Conservation (phyloP, 768 basidiomycete species). For the Termitomyces sp. region DNA sequence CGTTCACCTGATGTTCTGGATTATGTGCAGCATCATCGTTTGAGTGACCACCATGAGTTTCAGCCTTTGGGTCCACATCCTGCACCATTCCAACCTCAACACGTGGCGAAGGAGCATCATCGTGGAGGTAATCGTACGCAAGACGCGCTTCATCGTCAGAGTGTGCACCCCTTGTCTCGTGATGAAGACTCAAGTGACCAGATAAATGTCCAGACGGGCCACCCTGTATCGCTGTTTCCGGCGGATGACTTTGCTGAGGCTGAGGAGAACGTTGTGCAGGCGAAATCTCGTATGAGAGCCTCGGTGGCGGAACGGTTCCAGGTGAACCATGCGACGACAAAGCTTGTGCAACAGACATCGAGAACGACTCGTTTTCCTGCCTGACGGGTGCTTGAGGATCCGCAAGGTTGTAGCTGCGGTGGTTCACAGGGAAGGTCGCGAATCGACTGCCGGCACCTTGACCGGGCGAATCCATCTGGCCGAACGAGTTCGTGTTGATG, state of each 20-base stretch:
- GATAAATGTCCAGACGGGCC: background rate
- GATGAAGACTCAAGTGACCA: slow-evolving; percentile 15
- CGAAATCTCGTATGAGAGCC: slow-evolving; percentile 3
- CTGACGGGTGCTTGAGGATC: slow-evolving; percentile 20
- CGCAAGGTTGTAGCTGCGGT: slow-evolving; percentile 21
- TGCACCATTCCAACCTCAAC: slow-evolving; percentile 38
- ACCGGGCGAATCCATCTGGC: slow-evolving; percentile 15
- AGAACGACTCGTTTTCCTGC: slow-evolving; percentile 27
- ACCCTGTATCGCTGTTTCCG: slow-evolving; percentile 16
- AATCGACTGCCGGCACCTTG: slow-evolving; percentile 42
- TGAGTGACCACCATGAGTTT: slow-evolving; percentile 14
- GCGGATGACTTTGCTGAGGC: slow-evolving; percentile 33
- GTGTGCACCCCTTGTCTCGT: slow-evolving; percentile 10
- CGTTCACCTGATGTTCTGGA: slow-evolving; percentile 1
- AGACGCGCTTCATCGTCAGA: slow-evolving; percentile 28
- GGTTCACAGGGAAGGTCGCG: slow-evolving; percentile 61
- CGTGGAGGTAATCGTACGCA: slow-evolving; percentile 26
- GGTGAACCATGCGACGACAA: slow-evolving; percentile 15
- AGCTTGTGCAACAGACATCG: slow-evolving; percentile 30
- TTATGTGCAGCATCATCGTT: background rate
- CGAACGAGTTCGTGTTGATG: slow-evolving; percentile 18
- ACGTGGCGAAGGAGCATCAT: slow-evolving; percentile 20
- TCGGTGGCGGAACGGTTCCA: background rate
- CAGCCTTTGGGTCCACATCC: slow-evolving; percentile 32
- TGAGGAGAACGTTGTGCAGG: slow-evolving; percentile 20